These are phyloP conservation scores for Phalaenopsis aphrodite DNA, from an alignment of 106 monocot genomes.

Conservation along the genomic window DNA sequence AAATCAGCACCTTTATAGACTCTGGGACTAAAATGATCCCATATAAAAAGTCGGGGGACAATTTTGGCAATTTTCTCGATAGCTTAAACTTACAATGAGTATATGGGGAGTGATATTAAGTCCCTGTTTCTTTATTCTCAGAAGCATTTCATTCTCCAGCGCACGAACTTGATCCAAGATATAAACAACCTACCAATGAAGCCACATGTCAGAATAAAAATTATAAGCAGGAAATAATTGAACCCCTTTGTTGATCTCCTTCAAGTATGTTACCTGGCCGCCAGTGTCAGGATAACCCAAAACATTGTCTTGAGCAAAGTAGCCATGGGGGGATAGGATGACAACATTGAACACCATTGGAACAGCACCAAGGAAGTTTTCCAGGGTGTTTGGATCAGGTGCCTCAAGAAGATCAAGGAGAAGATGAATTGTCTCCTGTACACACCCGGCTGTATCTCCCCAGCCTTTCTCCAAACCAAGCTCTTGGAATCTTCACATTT, in stretches of 20 bases:
- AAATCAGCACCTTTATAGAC: too few species aligned
- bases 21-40: too few species aligned
- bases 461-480: constrained; percentile 62
- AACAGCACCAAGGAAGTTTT: constrained; percentile 45
- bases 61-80: neutral
- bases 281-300: constrained; percentile 77
- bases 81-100: constrained; percentile 50
- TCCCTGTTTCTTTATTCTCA: constrained; percentile 82
- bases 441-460: constrained; percentile 34
- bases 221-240: neutral
- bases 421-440: constrained; percentile 30
- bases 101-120: constrained; percentile 29
- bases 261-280: constrained; percentile 36
- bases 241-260: neutral
- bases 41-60: too few species aligned
- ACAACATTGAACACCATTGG: constrained; percentile 69
- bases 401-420: constrained; percentile 59
- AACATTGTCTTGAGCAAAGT: constrained; percentile 70
- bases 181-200: constrained; percentile 50
- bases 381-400: constrained; percentile 49
- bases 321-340: constrained; percentile 65
- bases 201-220: neutral
- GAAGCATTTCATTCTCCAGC: constrained; percentile 72
- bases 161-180: constrained; percentile 86
- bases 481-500: constrained; percentile 29